Base-by-base conservation (phyloP, 2,329 filamentous ascomycete genomes). In the Tolypocladium ovalisporum region DNA sequence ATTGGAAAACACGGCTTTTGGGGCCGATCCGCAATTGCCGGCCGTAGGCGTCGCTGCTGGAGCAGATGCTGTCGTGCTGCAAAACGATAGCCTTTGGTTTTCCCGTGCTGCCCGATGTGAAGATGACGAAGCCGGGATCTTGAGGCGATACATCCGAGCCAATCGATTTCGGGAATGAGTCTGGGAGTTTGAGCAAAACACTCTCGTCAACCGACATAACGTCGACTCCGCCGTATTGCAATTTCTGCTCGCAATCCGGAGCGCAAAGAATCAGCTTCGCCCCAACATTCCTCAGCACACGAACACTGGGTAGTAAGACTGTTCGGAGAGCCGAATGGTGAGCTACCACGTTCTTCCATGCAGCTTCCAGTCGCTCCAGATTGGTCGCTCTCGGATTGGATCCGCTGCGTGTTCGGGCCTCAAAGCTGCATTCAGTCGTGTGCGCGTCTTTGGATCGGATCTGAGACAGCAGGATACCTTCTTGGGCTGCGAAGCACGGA, bases 81-180 rank as follows among this genome's bases (percentile, higher is more conserved):
- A 59, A 32, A 1, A 57, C 39, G 1, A 58, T 57, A 0, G 57
- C 79, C 64, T 83, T 83, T 0, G 80, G 80, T 15, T 68, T 70
- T 8, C 80, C 80, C 0, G 80, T 83, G 34, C 75, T 81, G n/a
- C 80, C 80, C 2, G 79, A 82, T 6, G 80, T 83, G 65, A 81
- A 83, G 42, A 47, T 24, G 22, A 47, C 29, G 9, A 49, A 36
- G 17, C 52, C 24, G 32, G 34, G 34, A 17, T 53, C 32, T 13
- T 7, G 9, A 3, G 22, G 32, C 8, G 52, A 53, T 39, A 24
- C 52, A 22, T 24, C 19, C 2, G 35, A 24, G 12, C 10, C 8
- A 24, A 24, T 44, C 7, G 42, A 12, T 2, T n/a, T 19, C 15
- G 4, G n/a, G 12, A 1, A 36, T 1, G 34, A 7, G 8, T 17